Evolutionary conservation across 1,284 basidiomycete genomes (phyloP).

Genomic region (Leccinum pachyderme): DNA sequence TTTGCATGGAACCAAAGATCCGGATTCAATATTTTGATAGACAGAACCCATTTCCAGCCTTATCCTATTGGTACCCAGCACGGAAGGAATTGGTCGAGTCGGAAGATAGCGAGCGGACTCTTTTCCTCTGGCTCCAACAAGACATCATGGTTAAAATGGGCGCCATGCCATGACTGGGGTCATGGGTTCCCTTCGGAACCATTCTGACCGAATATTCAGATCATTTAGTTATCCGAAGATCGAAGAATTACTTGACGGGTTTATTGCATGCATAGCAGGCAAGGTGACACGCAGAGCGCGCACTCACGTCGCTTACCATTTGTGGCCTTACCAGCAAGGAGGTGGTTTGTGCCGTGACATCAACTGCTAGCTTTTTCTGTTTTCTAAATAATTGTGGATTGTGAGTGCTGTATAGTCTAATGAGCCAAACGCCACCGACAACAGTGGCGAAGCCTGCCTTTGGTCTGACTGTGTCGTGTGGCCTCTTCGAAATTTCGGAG

Average conservation of each 20-base stretch:
- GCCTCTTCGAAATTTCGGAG: neutral
- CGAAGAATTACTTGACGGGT: constrained; percentile 43
- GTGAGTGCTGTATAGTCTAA: neutral
- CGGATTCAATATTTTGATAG: neutral
- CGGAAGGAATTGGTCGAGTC: neutral
- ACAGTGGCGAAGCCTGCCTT: constrained; percentile 10
- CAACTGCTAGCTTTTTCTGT: constrained; percentile 12
- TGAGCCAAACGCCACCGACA: neutral
- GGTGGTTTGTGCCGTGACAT: constrained; percentile 52
- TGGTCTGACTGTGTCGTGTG: neutral
- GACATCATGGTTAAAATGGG: neutral
- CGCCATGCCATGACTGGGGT: neutral
- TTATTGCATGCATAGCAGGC: constrained; percentile 45
- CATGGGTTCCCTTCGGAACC: neutral
- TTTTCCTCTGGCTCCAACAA: neutral
- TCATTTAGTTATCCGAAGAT: constrained; percentile 41
- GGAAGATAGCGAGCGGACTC: neutral
- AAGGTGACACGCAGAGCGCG: constrained; percentile 48
- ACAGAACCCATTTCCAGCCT: neutral
- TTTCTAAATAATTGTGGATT: neutral
- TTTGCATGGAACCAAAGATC: neutral
- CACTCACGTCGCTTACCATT: constrained; percentile 51
- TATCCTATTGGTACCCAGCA: neutral
- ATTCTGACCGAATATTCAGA: neutral
- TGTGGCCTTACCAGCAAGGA: constrained; percentile 61